These are phyloP conservation scores for Microstegium vimineum DNA, from an alignment of 176 grass and related monocot genomes.

Conservation along the genomic window DNA sequence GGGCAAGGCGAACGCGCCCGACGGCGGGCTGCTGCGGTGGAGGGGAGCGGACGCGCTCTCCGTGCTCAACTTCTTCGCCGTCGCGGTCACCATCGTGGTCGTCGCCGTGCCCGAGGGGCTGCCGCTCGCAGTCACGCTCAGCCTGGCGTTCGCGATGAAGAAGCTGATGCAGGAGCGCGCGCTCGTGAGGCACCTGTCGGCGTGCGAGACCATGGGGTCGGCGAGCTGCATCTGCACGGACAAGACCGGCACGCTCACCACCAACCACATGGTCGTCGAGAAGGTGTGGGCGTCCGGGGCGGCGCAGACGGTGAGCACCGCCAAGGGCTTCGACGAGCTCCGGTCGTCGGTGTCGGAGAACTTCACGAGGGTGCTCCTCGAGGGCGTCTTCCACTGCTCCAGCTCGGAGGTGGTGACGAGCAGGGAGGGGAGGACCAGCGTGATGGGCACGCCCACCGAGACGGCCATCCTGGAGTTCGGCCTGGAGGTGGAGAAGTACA, in stretches of 20 bases:
- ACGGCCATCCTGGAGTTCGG: constrained; percentile 85
- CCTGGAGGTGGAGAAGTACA: constrained; percentile 57
- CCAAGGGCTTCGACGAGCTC: constrained; percentile 45
- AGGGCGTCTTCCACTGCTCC: constrained; percentile 82
- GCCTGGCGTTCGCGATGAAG: constrained; percentile 97
- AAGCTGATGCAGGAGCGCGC: constrained; percentile 89
- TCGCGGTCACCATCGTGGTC: constrained; percentile 85
- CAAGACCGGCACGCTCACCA: constrained; percentile 93
- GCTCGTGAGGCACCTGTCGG: constrained; percentile 88
- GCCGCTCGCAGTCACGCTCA: constrained; percentile 89
- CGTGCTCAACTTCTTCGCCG: constrained; percentile 85
- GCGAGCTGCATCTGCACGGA: constrained; percentile 96
- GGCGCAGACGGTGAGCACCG: constrained; percentile 43
- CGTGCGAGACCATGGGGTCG: constrained; percentile 98
- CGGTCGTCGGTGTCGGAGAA: constrained; percentile 42
- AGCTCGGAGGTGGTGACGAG: constrained; percentile 71
- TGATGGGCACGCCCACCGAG: constrained; percentile 95
- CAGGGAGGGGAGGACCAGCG: constrained; percentile 56
- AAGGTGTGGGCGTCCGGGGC: constrained; percentile 69
- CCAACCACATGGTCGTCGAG: constrained; percentile 97
- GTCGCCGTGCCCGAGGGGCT: constrained; percentile 92
- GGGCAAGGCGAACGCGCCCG: constrained; percentile 30
- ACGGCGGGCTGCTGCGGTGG: constrained; percentile 54
- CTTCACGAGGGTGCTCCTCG: constrained; percentile 49
- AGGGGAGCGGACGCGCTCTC: constrained; percentile 49